Base-by-base conservation (phyloP, 2,329 filamentous ascomycete genomes). In the Sporothrix dimorphospora region DNA sequence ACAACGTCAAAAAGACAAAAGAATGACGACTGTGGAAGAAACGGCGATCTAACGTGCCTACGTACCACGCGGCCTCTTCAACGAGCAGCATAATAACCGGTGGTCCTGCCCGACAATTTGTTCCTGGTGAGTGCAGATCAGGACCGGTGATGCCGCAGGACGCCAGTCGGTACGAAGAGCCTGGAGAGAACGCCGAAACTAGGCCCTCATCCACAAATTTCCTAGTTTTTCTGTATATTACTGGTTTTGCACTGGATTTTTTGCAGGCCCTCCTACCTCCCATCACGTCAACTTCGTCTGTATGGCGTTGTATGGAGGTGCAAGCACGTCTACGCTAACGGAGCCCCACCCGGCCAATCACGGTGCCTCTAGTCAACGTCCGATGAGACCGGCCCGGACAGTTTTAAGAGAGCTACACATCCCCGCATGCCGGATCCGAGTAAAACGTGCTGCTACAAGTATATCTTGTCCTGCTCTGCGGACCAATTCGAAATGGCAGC, bases 291-390 rank as follows among this genome's bases (percentile, higher is more conserved):
- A 51, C 38, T 19, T 7, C 42, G 5, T 1, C 8, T 21, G 9
- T 12, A 67, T 67, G 63, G 24, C 63, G 63, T 49, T 12, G 42
- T 34, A 49, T 49, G 63, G 42, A 42, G 42, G 24, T 67, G 42
- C 40, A 51, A 67, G 63, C 63, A 67, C 63, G 63, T 38, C 24
- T 7, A 49, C 63, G 63, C 63, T 49, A 67, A 65, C 40, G 21
- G 61, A 2, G 40, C 3, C 61, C 61, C 57, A 45, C 40, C 14
- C 61, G 61, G 40, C 61, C 61, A 65, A 65, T 65, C 61, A 65
- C 61, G 42, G 63, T 42, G 24, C 21, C 24, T 5, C 42, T 34
- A 7, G 3, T 5, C 9, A 0, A 67, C 19, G 19, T 49, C 47
- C 12, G 14, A 45, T 45, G 16, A 45, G 11, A 45, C 61, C 61